Evolutionary conservation across 1,284 basidiomycete genomes (phyloP), one percentile per base, ranked within the genome.

Genomic region (Porphyrellus sp.): DNA sequence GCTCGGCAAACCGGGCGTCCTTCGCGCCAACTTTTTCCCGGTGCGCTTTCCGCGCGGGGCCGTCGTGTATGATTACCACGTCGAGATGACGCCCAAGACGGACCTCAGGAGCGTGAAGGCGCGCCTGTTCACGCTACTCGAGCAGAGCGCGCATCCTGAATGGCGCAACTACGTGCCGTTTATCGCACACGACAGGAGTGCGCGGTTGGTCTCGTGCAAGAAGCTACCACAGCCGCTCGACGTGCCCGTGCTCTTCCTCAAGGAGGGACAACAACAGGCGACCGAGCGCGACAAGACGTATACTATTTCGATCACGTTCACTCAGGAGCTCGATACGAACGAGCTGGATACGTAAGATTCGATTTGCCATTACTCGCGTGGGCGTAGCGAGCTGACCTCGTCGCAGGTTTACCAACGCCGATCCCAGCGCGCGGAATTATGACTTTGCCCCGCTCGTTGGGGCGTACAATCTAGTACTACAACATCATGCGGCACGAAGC

Each of bases 11-110:
- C 53, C 72, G 0, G 77, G 82, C 44, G 75, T 69, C 0, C 67
- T 89, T 8, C 77, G 87, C 1, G 73, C 85, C 35, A 90, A 90
- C 62, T 86, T 88, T 65, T 88, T 87, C 63, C 58, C 83, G 0
- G 63, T 87, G 23, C 74, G 65, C 30, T 64, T 82, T 23, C 75
- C 79, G 0, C 76, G 78, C 47, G 16, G 4, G 5, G 72, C 73
- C 0, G 62, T 68, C 1, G 70, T 82, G 8, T 83, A 80, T 59
- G 85, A 89, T 56, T 89, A 90, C 60, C 69, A 68, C 15, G 73
- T 89, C 46, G 68, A 77, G 2, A 75, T 89, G 44, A 63, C 70
- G 12, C 85, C 86, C 0, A 76, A 71, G 45, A 75, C 74, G 0
- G 74, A 77, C 45, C 69, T 77, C 3, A 79, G 74, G 42, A 66